These are phyloP conservation scores for Geotrichum australiense DNA, from an alignment of 1,139 yeast genomes.

Conservation along the genomic window DNA sequence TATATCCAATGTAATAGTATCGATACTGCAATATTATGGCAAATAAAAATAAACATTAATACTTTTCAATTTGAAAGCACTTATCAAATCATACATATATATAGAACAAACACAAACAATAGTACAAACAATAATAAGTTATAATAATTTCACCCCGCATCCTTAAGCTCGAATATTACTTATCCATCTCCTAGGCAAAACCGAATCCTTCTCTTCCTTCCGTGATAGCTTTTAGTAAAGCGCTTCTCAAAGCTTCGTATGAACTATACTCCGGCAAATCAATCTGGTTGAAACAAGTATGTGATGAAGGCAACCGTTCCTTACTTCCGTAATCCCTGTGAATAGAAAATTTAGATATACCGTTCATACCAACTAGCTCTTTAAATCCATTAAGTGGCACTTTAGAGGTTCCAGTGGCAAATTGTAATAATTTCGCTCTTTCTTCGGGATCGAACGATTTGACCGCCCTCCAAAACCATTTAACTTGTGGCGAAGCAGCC, in stretches of 20 bases:
- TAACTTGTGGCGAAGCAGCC: constrained; percentile 78
- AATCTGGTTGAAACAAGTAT: constrained; percentile 92
- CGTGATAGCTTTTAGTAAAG: constrained; percentile 75
- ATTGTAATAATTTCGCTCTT: constrained; percentile 86
- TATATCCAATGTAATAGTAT: no score
- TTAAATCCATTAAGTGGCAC: constrained; percentile 94
- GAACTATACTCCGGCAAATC: constrained; percentile 90
- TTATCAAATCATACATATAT: not conserved
- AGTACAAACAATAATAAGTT: constrained; percentile 3
- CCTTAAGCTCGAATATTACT: not conserved
- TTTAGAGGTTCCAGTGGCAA: constrained; percentile 95
- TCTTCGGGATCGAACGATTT: constrained; percentile 91
- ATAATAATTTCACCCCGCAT: not conserved
- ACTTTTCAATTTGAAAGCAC: not conserved
- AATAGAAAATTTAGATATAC: constrained; percentile 78
- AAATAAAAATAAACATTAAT: not conserved
- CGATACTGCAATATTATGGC: no score
- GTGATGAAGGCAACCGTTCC: constrained; percentile 89
- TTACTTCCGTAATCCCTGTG: constrained; percentile 84
- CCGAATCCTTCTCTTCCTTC: constrained; percentile 99
- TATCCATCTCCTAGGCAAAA: constrained; percentile 42
- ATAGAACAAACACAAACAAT: not conserved
- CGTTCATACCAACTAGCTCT: constrained; percentile 83
- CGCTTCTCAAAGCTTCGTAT: constrained; percentile 76
- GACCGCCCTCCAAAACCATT: constrained; percentile 98